Evolutionary conservation across 2,329 filamentous ascomycete species (phyloP), one percentile per base, ranked within the genome.

Genomic region (Talaromyces rugulosus): DNA sequence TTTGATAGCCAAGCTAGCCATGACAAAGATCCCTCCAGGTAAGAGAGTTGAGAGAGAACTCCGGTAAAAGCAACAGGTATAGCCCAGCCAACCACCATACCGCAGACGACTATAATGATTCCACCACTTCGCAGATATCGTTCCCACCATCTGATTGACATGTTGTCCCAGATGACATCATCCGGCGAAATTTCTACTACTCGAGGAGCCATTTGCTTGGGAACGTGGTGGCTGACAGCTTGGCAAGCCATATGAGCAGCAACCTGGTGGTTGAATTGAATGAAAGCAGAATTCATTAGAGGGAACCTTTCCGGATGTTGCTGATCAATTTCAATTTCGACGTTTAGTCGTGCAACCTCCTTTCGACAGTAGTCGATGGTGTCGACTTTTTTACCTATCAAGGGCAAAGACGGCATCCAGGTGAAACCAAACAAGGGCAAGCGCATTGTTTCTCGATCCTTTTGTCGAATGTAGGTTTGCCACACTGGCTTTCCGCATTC

Each of bases 161-260:
- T 94, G 72, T 99, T 99, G 66, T 96, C 91, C 95, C 95, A 99
- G 47, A 96, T 84, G 8, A 99, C 92, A 72, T 98, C 93, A 51
- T 89, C 88, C 0, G 95, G 95, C 6, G 92, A 92, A 54, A 99
- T 92, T 72, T 99, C 95, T n/a, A 96, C 90, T 47, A 91, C 85
- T 31, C 95, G 87, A 0, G 95, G 95, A 1, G 91, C 85, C 95
- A 99, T 99, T 53, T 96, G 90, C 68, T 91, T 91, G 1, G 95
- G 95, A 0, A 96, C 76, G 70, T 99, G 95, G 73, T 98, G 92
- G 44, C 90, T 92, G 53, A 96, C 83, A 55, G 91, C 88, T 74
- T 99, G 95, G 73, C 92, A 97, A 62, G 94, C 95, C 95, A 99
- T 98, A 71, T 99, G 95, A 0, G 95, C 95, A 5, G 94, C 93